Conservation (phyloP, 1,284 basidiomycete species). For the Leccinum griseonigrum region DNA sequence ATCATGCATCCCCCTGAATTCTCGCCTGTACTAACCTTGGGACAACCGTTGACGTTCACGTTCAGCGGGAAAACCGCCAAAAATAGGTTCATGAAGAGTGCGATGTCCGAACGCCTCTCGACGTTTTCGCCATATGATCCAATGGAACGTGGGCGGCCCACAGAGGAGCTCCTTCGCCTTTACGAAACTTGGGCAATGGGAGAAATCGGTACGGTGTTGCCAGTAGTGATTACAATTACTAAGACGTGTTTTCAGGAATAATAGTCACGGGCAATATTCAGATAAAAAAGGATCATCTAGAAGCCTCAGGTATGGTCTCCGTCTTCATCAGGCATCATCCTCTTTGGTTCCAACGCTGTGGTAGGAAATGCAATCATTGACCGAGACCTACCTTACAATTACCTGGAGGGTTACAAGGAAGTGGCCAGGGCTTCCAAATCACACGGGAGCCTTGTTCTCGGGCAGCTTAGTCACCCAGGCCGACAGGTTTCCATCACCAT, state of each 20-base stretch:
- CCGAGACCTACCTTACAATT: slow-evolving; percentile 25
- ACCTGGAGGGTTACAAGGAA: slow-evolving; percentile 22
- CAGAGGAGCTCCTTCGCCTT: slow-evolving; percentile 33
- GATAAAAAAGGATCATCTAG: slow-evolving; percentile 34
- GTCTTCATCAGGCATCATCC: not conserved
- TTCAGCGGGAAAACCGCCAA: slow-evolving; percentile 31
- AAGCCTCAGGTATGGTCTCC: slow-evolving; percentile 28
- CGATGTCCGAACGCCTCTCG: slow-evolving; percentile 34
- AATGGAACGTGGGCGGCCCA: slow-evolving; percentile 30
- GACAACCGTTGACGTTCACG: slow-evolving; percentile 27
- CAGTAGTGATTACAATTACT: not conserved
- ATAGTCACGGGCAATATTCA: slow-evolving; percentile 34
- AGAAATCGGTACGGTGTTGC: slow-evolving; percentile 27
- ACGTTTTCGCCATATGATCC: slow-evolving; percentile 33
- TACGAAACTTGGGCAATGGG: slow-evolving; percentile 35
- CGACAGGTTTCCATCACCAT: slow-evolving; percentile 37
- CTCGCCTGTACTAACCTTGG: slow-evolving; percentile 19
- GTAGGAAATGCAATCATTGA: slow-evolving; percentile 34
- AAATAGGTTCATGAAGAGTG: slow-evolving; percentile 35
- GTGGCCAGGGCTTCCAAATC: slow-evolving; percentile 33
- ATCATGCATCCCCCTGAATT: slow-evolving; percentile 18
- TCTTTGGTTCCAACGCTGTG: not conserved
- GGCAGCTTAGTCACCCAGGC: slow-evolving; percentile 33
- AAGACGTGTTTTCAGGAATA: slow-evolving; percentile 19
- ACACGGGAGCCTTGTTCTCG: slow-evolving; percentile 28